Evolutionary conservation across 257 asterid species (phyloP), one percentile per base, ranked within the genome.

Genomic region (Solanum acaule): DNA sequence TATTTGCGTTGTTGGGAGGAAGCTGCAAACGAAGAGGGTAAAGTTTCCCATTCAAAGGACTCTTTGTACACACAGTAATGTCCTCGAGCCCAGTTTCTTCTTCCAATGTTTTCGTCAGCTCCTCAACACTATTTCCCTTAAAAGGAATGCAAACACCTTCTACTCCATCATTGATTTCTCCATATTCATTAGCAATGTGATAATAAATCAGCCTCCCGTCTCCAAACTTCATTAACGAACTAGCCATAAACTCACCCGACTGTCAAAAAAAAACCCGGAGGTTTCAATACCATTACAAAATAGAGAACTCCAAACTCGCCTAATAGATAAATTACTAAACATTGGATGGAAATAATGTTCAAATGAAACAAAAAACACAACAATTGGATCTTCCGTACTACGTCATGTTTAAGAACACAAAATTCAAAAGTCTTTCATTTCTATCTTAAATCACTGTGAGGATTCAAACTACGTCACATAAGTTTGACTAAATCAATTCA

Each of bases 11-110:
- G 87, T 97, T 95, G 46, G 99, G 99, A 76, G 99, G 99, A 89
- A 97, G 98, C 90, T 94, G 98, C 88, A 97, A 93, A 67, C 94
- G 97, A 29, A 97, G 99, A 87, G 99, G 99, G 85, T 93, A 95
- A 82, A 97, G 94, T 83, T 96, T 96, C 40, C 98, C 98, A 85
- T 97, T 94, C 86, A 96, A 91, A 8, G 98, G 94, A 86, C 98
- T 95, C 86, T 90, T 87, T 0, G 96, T 93, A 87, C 99, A 95
- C 27, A 97, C 99, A 1, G 93, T 92, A 76, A 95, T 86, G 37
- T 95, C 98, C 12, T 92, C 84, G 8, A 96, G 85, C 63, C 97
- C 98, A 0, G 93, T 89, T 86, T 94, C 99, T 25, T 81, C 94
- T 90, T 93, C 96, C 46, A 97, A 90, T 86, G 90, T 91, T 84